Evolutionary conservation across 2,329 filamentous ascomycete genomes (phyloP).

Genomic region (Botrytis paeoniae): DNA sequence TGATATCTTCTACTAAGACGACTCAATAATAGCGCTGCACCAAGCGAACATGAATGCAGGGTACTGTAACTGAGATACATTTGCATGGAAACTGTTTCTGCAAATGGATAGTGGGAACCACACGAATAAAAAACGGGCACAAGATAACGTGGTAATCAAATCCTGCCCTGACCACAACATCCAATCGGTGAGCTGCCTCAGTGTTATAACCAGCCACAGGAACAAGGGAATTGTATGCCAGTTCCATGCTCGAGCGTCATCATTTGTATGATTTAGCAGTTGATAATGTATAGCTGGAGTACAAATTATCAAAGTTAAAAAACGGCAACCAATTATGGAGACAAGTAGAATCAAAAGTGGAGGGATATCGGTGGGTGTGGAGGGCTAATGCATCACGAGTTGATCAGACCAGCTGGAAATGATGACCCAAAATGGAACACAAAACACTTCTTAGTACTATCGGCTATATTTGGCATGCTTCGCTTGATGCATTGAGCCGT

Average conservation of each 20-base stretch:
- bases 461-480: constrained; percentile 24
- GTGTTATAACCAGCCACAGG: constrained; percentile 26
- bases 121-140: constrained; percentile 20
- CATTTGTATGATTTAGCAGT: constrained; percentile 25
- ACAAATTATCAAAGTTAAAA: constrained; percentile 30
- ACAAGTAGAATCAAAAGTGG: constrained; percentile 36
- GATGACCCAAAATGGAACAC: constrained; percentile 37
- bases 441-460: constrained; percentile 26
- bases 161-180: constrained; percentile 25
- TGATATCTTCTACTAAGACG: constrained; percentile 23
- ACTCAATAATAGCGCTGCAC: constrained; percentile 22
- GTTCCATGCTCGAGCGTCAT: constrained; percentile 24
- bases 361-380: constrained; percentile 35
- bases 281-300: constrained; percentile 22
- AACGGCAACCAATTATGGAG: constrained; percentile 32
- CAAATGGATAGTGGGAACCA: constrained; percentile 39
- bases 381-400: constrained; percentile 35
- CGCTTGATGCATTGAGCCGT: constrained; percentile 30
- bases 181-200: constrained; percentile 27
- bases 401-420: constrained; percentile 33
- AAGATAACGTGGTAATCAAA: constrained; percentile 21
- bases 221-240: constrained; percentile 19
- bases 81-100: constrained; percentile 45
- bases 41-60: constrained; percentile 25
- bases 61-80: constrained; percentile 24